phyloP scores from a whole-genome alignment of 208 protist genomes.

The Crithidia mellificae region DNA sequence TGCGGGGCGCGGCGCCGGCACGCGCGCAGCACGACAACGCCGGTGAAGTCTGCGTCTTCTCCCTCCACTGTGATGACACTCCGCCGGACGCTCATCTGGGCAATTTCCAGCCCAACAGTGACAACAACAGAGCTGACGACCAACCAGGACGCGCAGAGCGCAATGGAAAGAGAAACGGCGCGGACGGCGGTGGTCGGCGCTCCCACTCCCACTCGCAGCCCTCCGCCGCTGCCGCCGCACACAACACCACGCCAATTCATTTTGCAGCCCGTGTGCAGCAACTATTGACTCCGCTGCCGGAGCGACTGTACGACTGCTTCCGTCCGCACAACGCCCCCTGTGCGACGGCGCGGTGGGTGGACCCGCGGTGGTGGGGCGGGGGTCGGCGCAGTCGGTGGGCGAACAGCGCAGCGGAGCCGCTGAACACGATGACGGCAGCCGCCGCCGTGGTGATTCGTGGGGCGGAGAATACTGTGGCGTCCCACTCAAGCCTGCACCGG shows the following conservation, averaged over 20 bases:
- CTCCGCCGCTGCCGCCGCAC: no score
- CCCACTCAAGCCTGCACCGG: no score
- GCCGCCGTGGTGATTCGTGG: slow-evolving; percentile 11
- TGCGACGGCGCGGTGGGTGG: slow-evolving; percentile 57
- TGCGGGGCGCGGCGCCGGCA: slow-evolving; percentile 1
- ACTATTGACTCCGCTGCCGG: slow-evolving; percentile 10
- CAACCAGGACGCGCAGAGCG: background rate
- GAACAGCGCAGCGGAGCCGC: slow-evolving; percentile 26
- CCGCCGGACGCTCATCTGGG: no score
- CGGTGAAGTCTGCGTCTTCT: slow-evolving; percentile 67
- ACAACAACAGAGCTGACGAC: no score
- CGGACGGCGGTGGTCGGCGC: background rate
- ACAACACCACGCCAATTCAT: background rate
- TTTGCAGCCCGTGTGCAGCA: slow-evolving; percentile 10
- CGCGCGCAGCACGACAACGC: slow-evolving; percentile 18
- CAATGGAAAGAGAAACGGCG: background rate
- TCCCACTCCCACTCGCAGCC: background rate
- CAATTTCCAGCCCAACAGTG: background rate
- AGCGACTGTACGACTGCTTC: slow-evolving; percentile 49
- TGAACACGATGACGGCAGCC: slow-evolving; percentile 26
- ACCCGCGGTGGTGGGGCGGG: slow-evolving; percentile 65
- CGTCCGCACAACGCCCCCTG: slow-evolving; percentile 40
- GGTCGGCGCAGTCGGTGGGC: slow-evolving; percentile 36
- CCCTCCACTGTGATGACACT: slow-evolving; percentile 51
- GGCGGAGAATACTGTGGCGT: no score